A percentile compares a stretch with the other conserved stretches of the same genome.
Evolutionary conservation across 2,329 filamentous ascomycete genomes (phyloP).

Genomic region (Colletotrichum truncatum): DNA sequence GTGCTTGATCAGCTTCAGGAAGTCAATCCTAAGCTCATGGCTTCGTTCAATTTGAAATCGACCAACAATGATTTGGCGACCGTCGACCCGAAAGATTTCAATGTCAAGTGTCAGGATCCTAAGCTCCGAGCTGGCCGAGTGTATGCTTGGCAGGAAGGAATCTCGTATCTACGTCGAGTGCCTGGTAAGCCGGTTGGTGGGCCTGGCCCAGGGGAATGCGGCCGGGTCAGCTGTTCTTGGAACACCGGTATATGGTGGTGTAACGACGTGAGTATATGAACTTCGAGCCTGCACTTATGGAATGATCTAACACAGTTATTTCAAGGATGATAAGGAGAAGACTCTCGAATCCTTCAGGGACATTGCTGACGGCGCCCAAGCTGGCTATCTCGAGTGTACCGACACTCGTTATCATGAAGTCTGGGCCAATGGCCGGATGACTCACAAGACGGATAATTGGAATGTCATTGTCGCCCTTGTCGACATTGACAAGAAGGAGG

Average conservation of each 20-base stretch:
- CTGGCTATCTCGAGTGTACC: neutral
- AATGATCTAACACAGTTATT: neutral
- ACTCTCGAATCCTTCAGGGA: neutral
- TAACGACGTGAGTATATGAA: neutral
- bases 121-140: neutral
- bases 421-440: neutral
- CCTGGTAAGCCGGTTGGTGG: neutral
- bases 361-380: neutral
- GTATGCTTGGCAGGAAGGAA: neutral
- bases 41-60: neutral
- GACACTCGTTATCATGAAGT: neutral
- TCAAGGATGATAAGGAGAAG: neutral
- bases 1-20: neutral
- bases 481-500: neutral
- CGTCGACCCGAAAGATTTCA: neutral
- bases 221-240: constrained; percentile 1
- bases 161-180: neutral
- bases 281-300: neutral
- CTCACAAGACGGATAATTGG: constrained; percentile 4
- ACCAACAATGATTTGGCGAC: neutral
- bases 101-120: neutral
- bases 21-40: neutral
- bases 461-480: neutral
- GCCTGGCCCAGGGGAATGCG: neutral
- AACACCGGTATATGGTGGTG: neutral